phyloP scores from a whole-genome alignment of 179 eudicot species.

The Amaranthus tricolor region DNA sequence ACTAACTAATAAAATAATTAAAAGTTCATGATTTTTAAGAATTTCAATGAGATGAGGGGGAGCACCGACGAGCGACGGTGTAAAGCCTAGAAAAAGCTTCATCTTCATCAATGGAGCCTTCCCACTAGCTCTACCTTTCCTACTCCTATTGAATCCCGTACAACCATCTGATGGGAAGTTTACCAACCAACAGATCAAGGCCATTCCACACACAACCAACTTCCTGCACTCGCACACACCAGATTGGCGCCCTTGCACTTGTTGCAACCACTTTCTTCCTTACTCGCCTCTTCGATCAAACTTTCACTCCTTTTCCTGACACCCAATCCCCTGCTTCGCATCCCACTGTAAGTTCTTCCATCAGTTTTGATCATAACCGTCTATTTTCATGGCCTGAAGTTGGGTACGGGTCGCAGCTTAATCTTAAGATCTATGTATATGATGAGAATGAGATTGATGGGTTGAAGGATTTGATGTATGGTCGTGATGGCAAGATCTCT shows the following conservation, averaged over 20 bases:
- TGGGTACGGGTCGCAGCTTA: constrained; percentile 57
- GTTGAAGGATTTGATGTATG: constrained; percentile 55
- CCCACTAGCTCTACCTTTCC: no score
- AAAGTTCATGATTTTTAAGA: no score
- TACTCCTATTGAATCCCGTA: no score
- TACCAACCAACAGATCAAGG: constrained; percentile 27
- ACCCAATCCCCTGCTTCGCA: constrained; percentile 16
- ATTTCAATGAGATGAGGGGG: no score
- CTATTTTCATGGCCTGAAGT: constrained; percentile 46
- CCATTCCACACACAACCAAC: constrained; percentile 29
- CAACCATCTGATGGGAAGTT: constrained; percentile 1
- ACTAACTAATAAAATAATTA: no score
- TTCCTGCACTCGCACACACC: constrained; percentile 75
- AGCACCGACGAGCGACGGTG: no score
- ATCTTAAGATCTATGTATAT: constrained; percentile 75
- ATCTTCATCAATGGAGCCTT: no score
- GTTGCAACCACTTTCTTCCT: constrained; percentile 71
- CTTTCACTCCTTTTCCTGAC: constrained; percentile 11
- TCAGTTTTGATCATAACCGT: constrained; percentile 29
- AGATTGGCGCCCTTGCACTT: constrained; percentile 68
- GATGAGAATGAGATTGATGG: constrained; percentile 76
- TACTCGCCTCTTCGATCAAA: constrained; percentile 58
- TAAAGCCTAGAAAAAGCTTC: no score
- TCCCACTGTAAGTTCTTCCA: not conserved
- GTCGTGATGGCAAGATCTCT: constrained; percentile 64